phyloP scores from a whole-genome alignment of 2,329 filamentous ascomycete species.

The Cercospora berteroae region DNA sequence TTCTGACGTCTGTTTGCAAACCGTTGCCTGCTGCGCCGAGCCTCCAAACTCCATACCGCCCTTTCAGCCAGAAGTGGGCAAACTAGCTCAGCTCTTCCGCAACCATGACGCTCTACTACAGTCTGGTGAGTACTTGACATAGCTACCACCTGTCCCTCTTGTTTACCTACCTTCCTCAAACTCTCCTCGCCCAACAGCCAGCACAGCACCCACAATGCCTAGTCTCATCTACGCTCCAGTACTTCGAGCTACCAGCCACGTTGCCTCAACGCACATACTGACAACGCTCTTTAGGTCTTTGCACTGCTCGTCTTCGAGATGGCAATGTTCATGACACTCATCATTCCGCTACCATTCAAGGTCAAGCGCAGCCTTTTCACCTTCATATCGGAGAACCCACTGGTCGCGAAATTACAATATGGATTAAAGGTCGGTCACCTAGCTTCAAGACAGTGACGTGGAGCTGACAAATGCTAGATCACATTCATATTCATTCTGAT shows the following conservation, averaged over 20 bases:
- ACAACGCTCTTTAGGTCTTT: conserved; percentile 64
- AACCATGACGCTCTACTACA: conserved; percentile 70
- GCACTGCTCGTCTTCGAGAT: conserved; percentile 80
- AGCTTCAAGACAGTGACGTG: background rate
- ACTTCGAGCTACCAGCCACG: background rate
- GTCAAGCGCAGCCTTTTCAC: conserved; percentile 84
- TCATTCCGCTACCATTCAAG: conserved; percentile 84
- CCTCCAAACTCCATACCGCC: background rate
- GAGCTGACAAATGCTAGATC: conserved; percentile 55
- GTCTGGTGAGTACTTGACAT: conserved; percentile 52
- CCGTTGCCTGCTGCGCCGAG: background rate
- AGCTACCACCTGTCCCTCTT: conserved; percentile 14
- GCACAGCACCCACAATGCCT: conserved; percentile 32
- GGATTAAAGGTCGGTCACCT: conserved; percentile 71
- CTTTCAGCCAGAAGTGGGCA: conserved; percentile 5
- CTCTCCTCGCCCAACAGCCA: background rate
- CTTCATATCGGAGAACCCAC: conserved; percentile 87
- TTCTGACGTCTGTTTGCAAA: background rate
- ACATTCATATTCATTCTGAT: conserved; percentile 99
- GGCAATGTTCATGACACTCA: conserved; percentile 73
- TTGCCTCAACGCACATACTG: conserved; percentile 15
- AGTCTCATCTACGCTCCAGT: conserved; percentile 42
- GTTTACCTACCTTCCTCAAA: conserved; percentile 5
- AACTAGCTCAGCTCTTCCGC: conserved; percentile 29
- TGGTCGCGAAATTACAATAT: conserved; percentile 92